Evolutionary conservation across 495 filamentous ascomycete species (phyloP), one percentile per base, ranked within the genome.

Genomic region (Trichoderma asperelloides): DNA sequence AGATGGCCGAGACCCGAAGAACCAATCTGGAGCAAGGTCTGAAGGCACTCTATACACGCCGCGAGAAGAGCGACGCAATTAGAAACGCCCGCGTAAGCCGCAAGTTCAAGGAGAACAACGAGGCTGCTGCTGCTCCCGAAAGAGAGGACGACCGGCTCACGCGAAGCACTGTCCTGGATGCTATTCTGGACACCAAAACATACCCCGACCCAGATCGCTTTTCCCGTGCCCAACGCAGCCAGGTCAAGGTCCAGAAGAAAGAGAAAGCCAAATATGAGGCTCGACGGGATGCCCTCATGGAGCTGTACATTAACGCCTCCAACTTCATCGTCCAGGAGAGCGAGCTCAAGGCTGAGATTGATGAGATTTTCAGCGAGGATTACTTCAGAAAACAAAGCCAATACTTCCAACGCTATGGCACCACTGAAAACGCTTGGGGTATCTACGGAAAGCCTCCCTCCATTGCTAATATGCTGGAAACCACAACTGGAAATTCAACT

Each of bases 261-360:
- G 6, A 30, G 37, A 67, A 41, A 9, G 55, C 45, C 57, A 76
- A 76, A 69, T 73, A 73, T 69, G 78, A 81, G 70, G 69, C 66
- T 25, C 78, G 81, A 9, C 73, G 75, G 39, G 80, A 83, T 66
- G 79, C 81, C 51, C 71, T 83, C 15, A 73, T 76, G 65, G 75
- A 78, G 72, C 73, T 83, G 67, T 83, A 82, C 68, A 78, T 81
- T 69, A 77, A 75, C 13, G 79, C 81, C 11, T 70, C 74, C 33
- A 71, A 73, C 64, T 83, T 83, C 67, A 82, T 83, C 68, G 75
- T 82, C 23, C 71, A 72, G 68, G 81, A 82, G 72, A 64, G 41
- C n/a, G 75, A 78, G 63, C 76, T 83, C 41, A 75, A 78, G 68
- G 67, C 67, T 15, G 66, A 72, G 49, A 69, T 83, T 45, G 69